Evolutionary conservation across 768 basidiomycete genomes (phyloP), one percentile per base, ranked within the genome.

Genomic region (Tulasnella sp.): DNA sequence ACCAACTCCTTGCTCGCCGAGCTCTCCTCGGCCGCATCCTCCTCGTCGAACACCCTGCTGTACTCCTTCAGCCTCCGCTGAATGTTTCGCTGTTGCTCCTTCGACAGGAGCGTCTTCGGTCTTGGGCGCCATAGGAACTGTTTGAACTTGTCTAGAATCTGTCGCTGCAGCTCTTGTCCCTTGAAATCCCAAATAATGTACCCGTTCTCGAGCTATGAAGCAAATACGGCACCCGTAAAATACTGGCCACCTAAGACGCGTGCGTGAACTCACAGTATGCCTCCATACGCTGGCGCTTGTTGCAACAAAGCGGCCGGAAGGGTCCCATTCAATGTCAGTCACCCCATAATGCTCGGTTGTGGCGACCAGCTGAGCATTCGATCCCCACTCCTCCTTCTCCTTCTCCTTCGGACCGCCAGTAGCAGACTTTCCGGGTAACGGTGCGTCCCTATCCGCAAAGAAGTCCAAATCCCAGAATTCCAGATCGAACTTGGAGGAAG

Each of bases 381-480:
- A 78, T 45, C 88, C 93, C 82, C 89, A 91, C 50, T 95, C 94
- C 53, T 80, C 80, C 64, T 80, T 78, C 34, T 38, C 34, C 34
- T 15, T 38, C 34, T 38, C 34, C 34, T 38, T 38, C 15, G 34
- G 34, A 38, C 34, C 34, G n/a, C 27, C 27, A n/a, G 47, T 29
- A 11, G 47, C 47, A 8, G 49, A 24, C 7, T 4, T 48, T 38
- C 71, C 69, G 21, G 59, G 58, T 3, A 61, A n/a, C 2, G 75
- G 72, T 27, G 69, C 67, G 65, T 79, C 74, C 62, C 76, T 72
- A 27, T 80, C 77, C 26, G 72, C 73, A 64, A 80, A 85, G 70
- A 96, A 94, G 74, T 99, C 96, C 45, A 97, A 78, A 72, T 99
- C 96, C 93, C 90, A 99, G 74, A 98, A 99, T 70, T 98, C 95